Evolutionary conservation across 768 basidiomycete genomes (phyloP).

Genomic region (Rhodotorula taiwanensis): DNA sequence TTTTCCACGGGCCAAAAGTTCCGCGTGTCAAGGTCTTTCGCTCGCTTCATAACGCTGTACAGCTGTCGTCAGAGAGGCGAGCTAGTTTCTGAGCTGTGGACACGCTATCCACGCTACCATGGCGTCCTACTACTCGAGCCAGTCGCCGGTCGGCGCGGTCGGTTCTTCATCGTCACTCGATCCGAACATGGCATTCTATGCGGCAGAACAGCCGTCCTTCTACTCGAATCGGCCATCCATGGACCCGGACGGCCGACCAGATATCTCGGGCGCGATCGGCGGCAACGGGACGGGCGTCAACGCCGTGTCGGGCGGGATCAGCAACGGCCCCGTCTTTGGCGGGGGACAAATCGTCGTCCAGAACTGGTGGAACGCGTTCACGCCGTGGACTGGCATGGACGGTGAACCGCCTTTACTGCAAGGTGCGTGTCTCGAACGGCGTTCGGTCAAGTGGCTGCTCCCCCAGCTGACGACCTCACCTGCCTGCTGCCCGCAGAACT

Average conservation of each 20-base stretch:
- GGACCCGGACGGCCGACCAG: conserved; percentile 10
- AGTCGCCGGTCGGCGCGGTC: neutral
- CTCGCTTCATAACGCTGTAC: too few relatives aligned
- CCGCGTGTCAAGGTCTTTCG: too few relatives aligned
- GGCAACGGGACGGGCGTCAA: neutral
- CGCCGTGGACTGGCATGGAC: conserved; percentile 52
- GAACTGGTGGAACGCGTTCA: conserved; percentile 39
- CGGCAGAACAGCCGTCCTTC: conserved; percentile 20
- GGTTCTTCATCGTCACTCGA: conserved; percentile 11
- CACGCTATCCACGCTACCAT: neutral
- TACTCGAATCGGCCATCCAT: conserved; percentile 23
- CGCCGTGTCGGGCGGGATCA: neutral
- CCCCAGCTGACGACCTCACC: neutral
- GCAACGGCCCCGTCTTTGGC: neutral
- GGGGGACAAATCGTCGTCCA: conserved; percentile 31
- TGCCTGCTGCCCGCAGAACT: conserved; percentile 57
- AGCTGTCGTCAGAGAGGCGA: too few relatives aligned
- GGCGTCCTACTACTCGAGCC: neutral
- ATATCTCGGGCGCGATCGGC: conserved; percentile 27
- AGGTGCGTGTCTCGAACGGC: conserved; percentile 53
- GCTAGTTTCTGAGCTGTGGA: too few relatives aligned
- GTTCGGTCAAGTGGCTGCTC: too few relatives aligned
- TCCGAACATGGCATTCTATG: conserved; percentile 38
- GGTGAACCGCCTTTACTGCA: conserved; percentile 92
- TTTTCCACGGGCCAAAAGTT: too few relatives aligned